Percentiles rank a stretch among this genome's conserved stretches.
These are phyloP conservation scores for Tubosaeta sp. DNA, from an alignment of 768 basidiomycete genomes.

Conservation along the genomic window DNA sequence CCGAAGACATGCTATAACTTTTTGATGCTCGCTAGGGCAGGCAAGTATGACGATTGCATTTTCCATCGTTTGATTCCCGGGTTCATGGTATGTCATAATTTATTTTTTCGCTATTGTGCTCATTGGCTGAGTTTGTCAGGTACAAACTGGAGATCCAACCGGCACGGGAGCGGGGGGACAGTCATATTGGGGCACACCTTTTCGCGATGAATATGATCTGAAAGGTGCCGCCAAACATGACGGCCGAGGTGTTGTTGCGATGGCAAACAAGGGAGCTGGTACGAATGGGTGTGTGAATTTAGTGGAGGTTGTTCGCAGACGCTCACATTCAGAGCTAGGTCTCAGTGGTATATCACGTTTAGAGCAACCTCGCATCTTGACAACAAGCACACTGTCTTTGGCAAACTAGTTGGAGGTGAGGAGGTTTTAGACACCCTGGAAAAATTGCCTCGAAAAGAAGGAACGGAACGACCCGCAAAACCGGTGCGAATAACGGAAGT, in stretches of 20 bases:
- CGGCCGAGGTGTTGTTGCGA: slow-evolving; percentile 77
- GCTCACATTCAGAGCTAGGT: slow-evolving; percentile 40
- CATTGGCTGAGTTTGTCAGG: slow-evolving; percentile 40
- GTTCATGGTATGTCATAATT: slow-evolving; percentile 68
- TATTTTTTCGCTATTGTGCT: not conserved
- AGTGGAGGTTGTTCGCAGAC: not conserved
- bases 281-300: slow-evolving; percentile 65
- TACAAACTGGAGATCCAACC: slow-evolving; percentile 98
- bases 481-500: slow-evolving; percentile 82
- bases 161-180: slow-evolving; percentile 93
- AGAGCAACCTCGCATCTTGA: slow-evolving; percentile 78
- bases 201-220: slow-evolving; percentile 88
- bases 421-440: slow-evolving; percentile 85
- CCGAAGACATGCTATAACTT: slow-evolving; percentile 99
- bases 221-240: slow-evolving; percentile 89
- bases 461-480: slow-evolving; percentile 84
- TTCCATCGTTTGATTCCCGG: slow-evolving; percentile 94
- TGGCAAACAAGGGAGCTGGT: slow-evolving; percentile 93
- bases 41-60: slow-evolving; percentile 84
- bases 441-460: slow-evolving; percentile 72
- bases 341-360: slow-evolving; percentile 95
- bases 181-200: slow-evolving; percentile 92
- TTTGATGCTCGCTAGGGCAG: slow-evolving; percentile 83
- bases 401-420: slow-evolving; percentile 94
- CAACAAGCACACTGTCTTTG: slow-evolving; percentile 94